Percentiles rank a stretch among this genome's conserved stretches.
phyloP scores from a whole-genome alignment of 2,329 filamentous ascomycete species.

The Fusarium sp. region DNA sequence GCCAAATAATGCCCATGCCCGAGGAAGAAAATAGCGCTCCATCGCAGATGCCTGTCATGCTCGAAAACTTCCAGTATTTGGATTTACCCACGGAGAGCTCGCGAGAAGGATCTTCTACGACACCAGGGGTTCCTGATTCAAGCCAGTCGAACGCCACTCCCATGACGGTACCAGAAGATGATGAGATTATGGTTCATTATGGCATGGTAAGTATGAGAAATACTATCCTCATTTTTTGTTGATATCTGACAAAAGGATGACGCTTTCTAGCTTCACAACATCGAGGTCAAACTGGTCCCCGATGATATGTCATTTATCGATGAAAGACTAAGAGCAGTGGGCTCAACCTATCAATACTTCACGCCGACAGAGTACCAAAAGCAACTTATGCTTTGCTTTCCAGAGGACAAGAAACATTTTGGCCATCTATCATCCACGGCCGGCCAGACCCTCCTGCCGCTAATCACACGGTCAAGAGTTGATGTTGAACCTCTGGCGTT shows the following conservation, averaged over 20 bases:
- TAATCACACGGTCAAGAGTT: neutral
- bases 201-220: neutral
- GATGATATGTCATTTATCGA: constrained; percentile 1
- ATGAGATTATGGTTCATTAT: neutral
- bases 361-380: neutral
- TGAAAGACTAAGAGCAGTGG: neutral
- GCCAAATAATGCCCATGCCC: neutral
- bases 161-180: neutral
- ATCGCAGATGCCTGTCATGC: accelerated
- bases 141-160: neutral
- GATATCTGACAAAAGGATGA: neutral
- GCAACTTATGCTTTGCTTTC: constrained; percentile 9
- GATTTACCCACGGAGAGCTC: neutral
- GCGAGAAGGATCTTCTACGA: neutral
- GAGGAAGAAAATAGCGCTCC: neutral
- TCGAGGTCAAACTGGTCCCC: constrained; percentile 10
- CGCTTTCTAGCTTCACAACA: neutral
- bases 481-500: neutral
- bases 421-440: neutral
- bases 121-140: neutral
- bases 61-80: neutral
- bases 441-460: neutral
- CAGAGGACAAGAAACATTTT: neutral
- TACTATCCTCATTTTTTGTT: neutral
- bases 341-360: neutral